Conservation (phyloP, 306 rosid species). For the Trifolium subterraneum region DNA sequence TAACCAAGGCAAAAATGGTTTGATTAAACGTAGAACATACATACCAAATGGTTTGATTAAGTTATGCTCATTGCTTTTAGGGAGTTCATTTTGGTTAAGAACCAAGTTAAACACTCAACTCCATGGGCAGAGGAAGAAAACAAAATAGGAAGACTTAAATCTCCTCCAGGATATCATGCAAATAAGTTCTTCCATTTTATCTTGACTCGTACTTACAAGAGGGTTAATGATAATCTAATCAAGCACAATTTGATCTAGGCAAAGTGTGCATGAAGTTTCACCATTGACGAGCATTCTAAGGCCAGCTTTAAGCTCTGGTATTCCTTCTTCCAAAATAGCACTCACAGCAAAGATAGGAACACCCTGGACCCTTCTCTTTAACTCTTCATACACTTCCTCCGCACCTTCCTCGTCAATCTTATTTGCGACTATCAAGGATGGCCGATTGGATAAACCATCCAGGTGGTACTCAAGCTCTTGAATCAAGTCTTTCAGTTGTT, state of each 20-base stretch:
- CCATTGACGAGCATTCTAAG: slow-evolving; percentile 81
- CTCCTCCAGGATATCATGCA: not conserved
- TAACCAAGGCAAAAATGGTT: not conserved
- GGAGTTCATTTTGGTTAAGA: slow-evolving; percentile 17
- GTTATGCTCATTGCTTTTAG: not conserved
- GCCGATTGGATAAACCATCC: slow-evolving; percentile 75
- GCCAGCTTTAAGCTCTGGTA: slow-evolving; percentile 74
- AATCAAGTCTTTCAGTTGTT: slow-evolving; percentile 76
- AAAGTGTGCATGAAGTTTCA: slow-evolving; percentile 56
- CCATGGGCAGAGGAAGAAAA: not conserved
- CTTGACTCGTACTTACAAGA: not conserved
- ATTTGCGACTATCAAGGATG: slow-evolving; percentile 86
- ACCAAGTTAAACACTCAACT: not conserved
- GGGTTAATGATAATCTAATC: slow-evolving; percentile 46
- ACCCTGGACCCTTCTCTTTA: slow-evolving; percentile 69
- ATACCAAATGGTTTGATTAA: slow-evolving; percentile 1
- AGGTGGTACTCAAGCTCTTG: slow-evolving; percentile 88
- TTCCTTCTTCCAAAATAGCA: slow-evolving; percentile 89
- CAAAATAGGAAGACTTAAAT: slow-evolving; percentile 2
- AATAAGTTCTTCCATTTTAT: not conserved
- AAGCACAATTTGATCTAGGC: slow-evolving; percentile 61
- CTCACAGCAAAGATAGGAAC: slow-evolving; percentile 82
- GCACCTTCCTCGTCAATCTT: slow-evolving; percentile 93
- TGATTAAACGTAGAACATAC: not conserved
- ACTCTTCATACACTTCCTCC: slow-evolving; percentile 63